A percentile compares a stretch with the other conserved stretches of the same genome.
phyloP scores from a whole-genome alignment of 495 filamentous ascomycete genomes.

The Umbilicaria muhlenbergii region DNA sequence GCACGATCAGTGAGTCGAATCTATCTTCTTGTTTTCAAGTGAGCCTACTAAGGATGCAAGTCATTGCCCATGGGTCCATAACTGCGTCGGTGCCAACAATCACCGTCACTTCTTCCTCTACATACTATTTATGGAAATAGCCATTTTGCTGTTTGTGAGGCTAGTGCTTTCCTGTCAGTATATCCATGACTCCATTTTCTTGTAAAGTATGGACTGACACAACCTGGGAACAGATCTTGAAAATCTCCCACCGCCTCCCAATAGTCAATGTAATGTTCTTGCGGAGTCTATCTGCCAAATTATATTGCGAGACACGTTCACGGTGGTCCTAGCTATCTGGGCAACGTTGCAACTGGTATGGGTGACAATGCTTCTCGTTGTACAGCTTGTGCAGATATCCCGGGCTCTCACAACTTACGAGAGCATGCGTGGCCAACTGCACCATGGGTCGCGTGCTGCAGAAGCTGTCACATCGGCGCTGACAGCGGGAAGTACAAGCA shows the following conservation, averaged over 20 bases:
- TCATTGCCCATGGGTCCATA: constrained; percentile 96
- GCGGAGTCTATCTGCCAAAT: constrained; percentile 54
- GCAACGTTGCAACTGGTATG: constrained; percentile 68
- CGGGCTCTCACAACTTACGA: constrained; percentile 91
- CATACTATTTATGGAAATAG: constrained; percentile 57
- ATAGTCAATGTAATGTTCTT: constrained; percentile 58
- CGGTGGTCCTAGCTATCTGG: constrained; percentile 65
- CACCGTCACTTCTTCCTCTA: constrained; percentile 91
- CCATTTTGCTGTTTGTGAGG: constrained; percentile 48
- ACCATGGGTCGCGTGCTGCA: constrained; percentile 34
- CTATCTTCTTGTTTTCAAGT: constrained; percentile 4
- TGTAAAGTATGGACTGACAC: constrained; percentile 6
- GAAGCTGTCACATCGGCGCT: constrained; percentile 61
- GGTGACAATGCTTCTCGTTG: constrained; percentile 88
- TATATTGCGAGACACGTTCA: constrained; percentile 69
- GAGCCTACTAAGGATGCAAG: constrained; percentile 35
- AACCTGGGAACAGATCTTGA: constrained; percentile 23
- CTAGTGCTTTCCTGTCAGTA: constrained; percentile 38
- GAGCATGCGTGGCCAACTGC: constrained; percentile 66
- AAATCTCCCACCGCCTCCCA: constrained; percentile 25
- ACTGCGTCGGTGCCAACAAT: constrained; percentile 90
- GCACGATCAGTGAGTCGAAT: constrained; percentile 73
- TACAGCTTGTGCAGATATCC: constrained; percentile 81
- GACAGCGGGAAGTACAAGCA: constrained; percentile 50
- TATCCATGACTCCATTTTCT: background rate